Evolutionary conservation across 192 early-diverging fungal genomes (phyloP).

Genomic region (Funneliformis mosseae): DNA sequence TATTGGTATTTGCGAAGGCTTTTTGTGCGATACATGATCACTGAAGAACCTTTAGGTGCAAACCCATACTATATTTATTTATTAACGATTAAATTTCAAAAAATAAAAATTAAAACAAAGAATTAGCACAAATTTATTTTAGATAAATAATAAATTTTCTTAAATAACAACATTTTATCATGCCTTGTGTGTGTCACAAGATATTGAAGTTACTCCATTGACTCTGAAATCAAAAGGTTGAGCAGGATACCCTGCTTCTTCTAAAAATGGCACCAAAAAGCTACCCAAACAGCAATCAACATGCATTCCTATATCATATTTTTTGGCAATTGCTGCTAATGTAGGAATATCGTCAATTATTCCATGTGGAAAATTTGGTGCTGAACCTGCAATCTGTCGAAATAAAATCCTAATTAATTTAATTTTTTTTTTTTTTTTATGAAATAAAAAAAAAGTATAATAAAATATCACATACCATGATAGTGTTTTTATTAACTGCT

Average conservation of each 20-base stretch:
- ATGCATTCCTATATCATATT: conserved; percentile 85
- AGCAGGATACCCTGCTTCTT: conserved; percentile 88
- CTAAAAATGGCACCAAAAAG: conserved; percentile 92
- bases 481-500: conserved; percentile 90
- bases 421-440: background rate
- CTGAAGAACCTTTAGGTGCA: conserved; percentile 96
- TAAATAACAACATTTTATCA: background rate
- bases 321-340: conserved; percentile 75
- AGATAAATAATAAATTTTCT: background rate
- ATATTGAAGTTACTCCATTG: conserved; percentile 92
- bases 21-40: conserved; percentile 87
- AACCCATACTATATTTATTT: conserved; percentile 89
- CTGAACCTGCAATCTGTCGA: conserved; percentile 79
- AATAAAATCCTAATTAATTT: background rate
- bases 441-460: background rate
- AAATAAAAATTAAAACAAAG: background rate
- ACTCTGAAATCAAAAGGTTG: conserved; percentile 86
- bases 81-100: background rate
- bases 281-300: conserved; percentile 96
- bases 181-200: conserved; percentile 94
- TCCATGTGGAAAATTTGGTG: conserved; percentile 92
- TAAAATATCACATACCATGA: conserved; percentile 57
- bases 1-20: conserved; percentile 89
- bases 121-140: background rate
- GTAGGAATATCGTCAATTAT: conserved; percentile 87